Conservation (phyloP, 2,329 filamentous ascomycete species). For the Cytospora piceicola region DNA sequence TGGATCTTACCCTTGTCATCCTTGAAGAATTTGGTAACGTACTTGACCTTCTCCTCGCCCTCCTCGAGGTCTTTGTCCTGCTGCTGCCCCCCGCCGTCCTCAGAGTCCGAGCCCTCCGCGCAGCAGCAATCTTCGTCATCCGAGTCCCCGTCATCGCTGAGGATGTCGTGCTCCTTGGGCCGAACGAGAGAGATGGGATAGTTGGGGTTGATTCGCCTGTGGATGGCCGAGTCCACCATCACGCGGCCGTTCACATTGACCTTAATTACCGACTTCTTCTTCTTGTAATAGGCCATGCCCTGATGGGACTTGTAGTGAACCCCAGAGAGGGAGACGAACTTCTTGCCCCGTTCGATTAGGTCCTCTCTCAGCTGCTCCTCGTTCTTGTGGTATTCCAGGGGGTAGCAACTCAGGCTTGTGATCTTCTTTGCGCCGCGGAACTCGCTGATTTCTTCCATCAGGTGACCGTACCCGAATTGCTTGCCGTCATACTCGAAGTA, state of each 20-base stretch:
- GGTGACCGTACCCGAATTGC: slow-evolving; percentile 74
- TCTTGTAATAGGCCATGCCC: slow-evolving; percentile 83
- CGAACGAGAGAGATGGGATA: slow-evolving; percentile 77
- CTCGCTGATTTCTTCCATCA: slow-evolving; percentile 68
- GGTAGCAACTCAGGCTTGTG: slow-evolving; percentile 75
- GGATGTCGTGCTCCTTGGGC: slow-evolving; percentile 68
- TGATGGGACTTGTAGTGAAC: slow-evolving; percentile 83
- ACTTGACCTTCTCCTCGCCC: slow-evolving; percentile 46
- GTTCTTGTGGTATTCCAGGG: slow-evolving; percentile 78
- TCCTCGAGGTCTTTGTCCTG: slow-evolving; percentile 48
- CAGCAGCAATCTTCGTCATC: slow-evolving; percentile 47
- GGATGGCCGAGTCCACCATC: slow-evolving; percentile 84
- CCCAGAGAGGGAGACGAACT: slow-evolving; percentile 79
- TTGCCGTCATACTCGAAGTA: slow-evolving; percentile 92
- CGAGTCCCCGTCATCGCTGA: slow-evolving; percentile 54
- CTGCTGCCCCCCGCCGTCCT: slow-evolving; percentile 40
- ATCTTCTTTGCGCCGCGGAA: slow-evolving; percentile 87
- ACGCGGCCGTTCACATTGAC: slow-evolving; percentile 85
- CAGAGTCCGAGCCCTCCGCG: slow-evolving; percentile 44
- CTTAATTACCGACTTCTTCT: slow-evolving; percentile 70
- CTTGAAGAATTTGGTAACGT: slow-evolving; percentile 57
- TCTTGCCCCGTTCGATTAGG: slow-evolving; percentile 80
- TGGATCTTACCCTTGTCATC: slow-evolving; percentile 46
- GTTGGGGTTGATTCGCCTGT: slow-evolving; percentile 84
- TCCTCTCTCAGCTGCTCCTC: slow-evolving; percentile 65